Conservation (phyloP, 805 yeast species). For the Naumovozyma dairenensis region DNA sequence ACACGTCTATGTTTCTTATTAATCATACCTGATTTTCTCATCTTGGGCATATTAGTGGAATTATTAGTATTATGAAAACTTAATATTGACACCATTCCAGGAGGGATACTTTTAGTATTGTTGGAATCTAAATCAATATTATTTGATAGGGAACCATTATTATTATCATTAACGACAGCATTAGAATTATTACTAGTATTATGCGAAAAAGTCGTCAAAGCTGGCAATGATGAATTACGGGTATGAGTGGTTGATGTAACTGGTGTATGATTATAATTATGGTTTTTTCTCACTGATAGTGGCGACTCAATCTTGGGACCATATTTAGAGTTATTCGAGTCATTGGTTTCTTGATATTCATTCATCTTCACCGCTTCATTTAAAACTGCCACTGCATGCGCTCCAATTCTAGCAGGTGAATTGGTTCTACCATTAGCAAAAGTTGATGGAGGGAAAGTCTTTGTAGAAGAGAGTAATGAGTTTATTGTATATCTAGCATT, state of each 20-base stretch:
- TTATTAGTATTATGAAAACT: conserved; percentile 8
- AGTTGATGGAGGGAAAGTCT: too few relatives aligned
- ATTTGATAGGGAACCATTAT: background rate
- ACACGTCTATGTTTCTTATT: conserved; percentile 21
- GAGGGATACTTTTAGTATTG: conserved; percentile 2
- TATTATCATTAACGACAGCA: background rate
- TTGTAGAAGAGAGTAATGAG: too few relatives aligned
- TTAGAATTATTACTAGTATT: background rate
- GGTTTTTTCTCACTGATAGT: background rate
- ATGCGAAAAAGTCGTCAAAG: conserved; percentile 7
- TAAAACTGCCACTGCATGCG: conserved; percentile 53
- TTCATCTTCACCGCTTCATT: conserved; percentile 20
- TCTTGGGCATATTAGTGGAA: background rate
- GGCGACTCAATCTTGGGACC: conserved; percentile 3
- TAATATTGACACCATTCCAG: conserved; percentile 17
- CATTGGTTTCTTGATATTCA: conserved; percentile 7
- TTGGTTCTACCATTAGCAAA: conserved; percentile 42
- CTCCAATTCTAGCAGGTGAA: conserved; percentile 67
- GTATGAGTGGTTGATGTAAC: conserved; percentile 6
- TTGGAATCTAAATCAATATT: too few relatives aligned
- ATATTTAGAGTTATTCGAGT: background rate
- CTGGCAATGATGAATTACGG: conserved; percentile 18
- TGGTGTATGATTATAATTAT: background rate
- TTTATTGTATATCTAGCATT: too few relatives aligned
- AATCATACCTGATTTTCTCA: conserved; percentile 6